Evolutionary conservation across 371 early-diverging fungal genomes (phyloP).

Genomic region (Capniomyces stellatus): DNA sequence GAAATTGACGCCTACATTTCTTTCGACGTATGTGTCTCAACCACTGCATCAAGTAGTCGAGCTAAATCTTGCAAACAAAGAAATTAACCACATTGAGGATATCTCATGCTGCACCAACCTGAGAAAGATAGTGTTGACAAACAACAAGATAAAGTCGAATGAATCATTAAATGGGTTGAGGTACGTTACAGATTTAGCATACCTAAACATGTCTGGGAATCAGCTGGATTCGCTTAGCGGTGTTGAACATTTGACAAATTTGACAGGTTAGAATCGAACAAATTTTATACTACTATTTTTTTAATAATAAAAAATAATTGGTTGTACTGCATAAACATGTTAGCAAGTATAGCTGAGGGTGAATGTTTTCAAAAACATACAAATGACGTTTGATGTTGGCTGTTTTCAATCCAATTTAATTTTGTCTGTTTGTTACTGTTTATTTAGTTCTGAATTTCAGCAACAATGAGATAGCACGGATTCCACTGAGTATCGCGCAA

Average conservation of each 20-base stretch:
- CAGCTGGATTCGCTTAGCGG: slow-evolving; percentile 37
- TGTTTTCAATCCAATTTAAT: neutral
- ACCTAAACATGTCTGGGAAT: slow-evolving; percentile 46
- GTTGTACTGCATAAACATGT: neutral
- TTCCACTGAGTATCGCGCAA: slow-evolving; percentile 35
- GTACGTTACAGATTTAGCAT: slow-evolving; percentile 34
- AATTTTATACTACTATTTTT: neutral
- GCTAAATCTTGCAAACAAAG: slow-evolving; percentile 32
- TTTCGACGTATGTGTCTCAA: slow-evolving; percentile 22
- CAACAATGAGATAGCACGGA: slow-evolving; percentile 42
- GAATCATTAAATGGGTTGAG: slow-evolving; percentile 34
- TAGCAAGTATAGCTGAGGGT: neutral
- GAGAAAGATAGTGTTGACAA: slow-evolving; percentile 47
- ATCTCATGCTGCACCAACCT: slow-evolving; percentile 42
- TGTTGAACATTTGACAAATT: slow-evolving; percentile 33
- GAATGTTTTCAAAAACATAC: neutral
- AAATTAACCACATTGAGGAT: slow-evolving; percentile 42
- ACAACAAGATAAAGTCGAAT: slow-evolving; percentile 36
- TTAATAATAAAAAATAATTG: slow-evolving; percentile 1
- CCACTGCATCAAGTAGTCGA: slow-evolving; percentile 28
- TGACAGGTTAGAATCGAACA: slow-evolving; percentile 34
- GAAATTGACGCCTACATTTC: slow-evolving; percentile 32
- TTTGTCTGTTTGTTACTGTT: neutral
- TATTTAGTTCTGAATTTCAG: slow-evolving; percentile 48
- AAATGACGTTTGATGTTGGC: neutral